Evolutionary conservation across 768 basidiomycete species (phyloP).

Genomic region (Scleroderma bovista): DNA sequence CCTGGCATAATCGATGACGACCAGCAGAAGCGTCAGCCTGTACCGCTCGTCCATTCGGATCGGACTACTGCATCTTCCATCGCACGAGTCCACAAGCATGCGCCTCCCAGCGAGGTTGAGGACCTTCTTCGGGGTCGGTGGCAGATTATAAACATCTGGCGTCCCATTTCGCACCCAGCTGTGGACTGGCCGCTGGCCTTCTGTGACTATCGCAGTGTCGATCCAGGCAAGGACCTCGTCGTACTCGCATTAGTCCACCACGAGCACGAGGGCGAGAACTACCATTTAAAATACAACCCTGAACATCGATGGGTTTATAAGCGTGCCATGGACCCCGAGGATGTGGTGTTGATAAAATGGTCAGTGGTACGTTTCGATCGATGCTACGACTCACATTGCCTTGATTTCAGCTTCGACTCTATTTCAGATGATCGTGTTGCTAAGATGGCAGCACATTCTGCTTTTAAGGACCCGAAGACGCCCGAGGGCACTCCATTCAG

Average conservation of each 20-base stretch:
- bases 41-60: conserved; percentile 41
- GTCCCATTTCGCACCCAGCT: conserved; percentile 43
- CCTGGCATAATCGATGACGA: conserved; percentile 35
- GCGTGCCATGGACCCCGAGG: conserved; percentile 38
- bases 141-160: conserved; percentile 53
- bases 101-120: conserved; percentile 35
- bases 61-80: conserved; percentile 35
- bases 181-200: conserved; percentile 44
- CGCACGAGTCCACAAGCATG: conserved; percentile 40
- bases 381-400: too few species aligned
- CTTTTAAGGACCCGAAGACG: conserved; percentile 30
- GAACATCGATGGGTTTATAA: conserved; percentile 43
- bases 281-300: conserved; percentile 34
- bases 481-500: conserved; percentile 25
- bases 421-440: conserved; percentile 30
- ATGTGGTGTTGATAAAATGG: conserved; percentile 46
- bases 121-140: conserved; percentile 39
- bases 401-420: conserved; percentile 27
- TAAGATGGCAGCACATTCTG: conserved; percentile 29
- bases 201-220: conserved; percentile 42
- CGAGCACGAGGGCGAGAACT: conserved; percentile 41
- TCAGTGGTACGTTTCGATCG: conserved; percentile 14
- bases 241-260: conserved; percentile 36
- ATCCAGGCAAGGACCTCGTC: conserved; percentile 32
- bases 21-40: conserved; percentile 18